Evolutionary conservation across 257 asterid genomes (phyloP).

Genomic region (Solanum sitiens): DNA sequence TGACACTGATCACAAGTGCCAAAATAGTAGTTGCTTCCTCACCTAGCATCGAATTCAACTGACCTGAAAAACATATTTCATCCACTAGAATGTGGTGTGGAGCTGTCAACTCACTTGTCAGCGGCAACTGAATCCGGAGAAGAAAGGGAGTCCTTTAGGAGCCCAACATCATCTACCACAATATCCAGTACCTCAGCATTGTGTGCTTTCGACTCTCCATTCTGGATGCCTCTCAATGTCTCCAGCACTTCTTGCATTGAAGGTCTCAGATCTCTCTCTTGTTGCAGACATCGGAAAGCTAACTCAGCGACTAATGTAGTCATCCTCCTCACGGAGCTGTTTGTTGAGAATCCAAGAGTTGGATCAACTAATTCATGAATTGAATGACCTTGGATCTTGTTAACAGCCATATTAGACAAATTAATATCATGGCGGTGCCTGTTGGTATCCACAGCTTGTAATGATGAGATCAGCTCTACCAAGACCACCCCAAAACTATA

Average conservation of each 20-base stretch:
- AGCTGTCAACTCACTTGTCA: slow-evolving; percentile 23
- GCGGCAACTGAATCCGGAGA: slow-evolving; percentile 37
- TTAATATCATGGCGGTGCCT: slow-evolving; percentile 71
- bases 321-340: slow-evolving; percentile 44
- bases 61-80: slow-evolving; percentile 8
- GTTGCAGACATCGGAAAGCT: slow-evolving; percentile 84
- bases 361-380: slow-evolving; percentile 63
- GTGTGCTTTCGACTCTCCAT: slow-evolving; percentile 35
- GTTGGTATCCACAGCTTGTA: slow-evolving; percentile 69
- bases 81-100: slow-evolving; percentile 37
- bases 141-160: slow-evolving; percentile 23
- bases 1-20: background rate
- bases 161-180: slow-evolving; percentile 34
- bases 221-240: slow-evolving; percentile 38
- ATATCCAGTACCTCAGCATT: slow-evolving; percentile 51
- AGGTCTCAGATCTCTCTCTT: slow-evolving; percentile 71
- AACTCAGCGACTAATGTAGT: slow-evolving; percentile 51
- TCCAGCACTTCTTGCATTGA: slow-evolving; percentile 69
- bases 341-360: slow-evolving; percentile 44
- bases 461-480: slow-evolving; percentile 74
- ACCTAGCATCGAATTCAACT: background rate
- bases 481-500: slow-evolving; percentile 84
- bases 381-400: slow-evolving; percentile 52
- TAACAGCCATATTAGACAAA: slow-evolving; percentile 74
- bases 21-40: background rate